Percentiles rank a stretch among this genome's conserved stretches.
These are phyloP conservation scores for Vitis riparia DNA, from an alignment of 164 flowering plant genomes.

Conservation along the genomic window DNA sequence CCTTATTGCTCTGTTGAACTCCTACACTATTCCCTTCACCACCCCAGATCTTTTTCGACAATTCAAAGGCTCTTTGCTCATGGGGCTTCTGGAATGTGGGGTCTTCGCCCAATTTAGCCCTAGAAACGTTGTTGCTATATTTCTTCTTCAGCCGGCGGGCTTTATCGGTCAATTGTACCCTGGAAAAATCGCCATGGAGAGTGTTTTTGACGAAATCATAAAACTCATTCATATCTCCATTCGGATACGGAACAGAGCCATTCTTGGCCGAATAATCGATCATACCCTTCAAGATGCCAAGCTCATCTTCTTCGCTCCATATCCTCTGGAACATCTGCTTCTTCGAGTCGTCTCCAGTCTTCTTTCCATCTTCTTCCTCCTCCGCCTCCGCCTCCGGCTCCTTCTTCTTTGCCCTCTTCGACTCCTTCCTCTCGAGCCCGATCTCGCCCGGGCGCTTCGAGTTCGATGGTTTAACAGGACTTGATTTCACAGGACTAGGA, in stretches of 20 bases:
- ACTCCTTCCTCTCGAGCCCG: neutral
- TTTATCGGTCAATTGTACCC: slow-evolving; percentile 24
- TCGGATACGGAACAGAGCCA: slow-evolving; percentile 16
- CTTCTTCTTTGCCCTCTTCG: slow-evolving; percentile 28
- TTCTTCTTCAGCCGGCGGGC: slow-evolving; percentile 34
- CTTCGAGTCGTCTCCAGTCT: slow-evolving; percentile 5
- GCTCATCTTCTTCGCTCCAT: slow-evolving; percentile 35
- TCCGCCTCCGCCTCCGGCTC: neutral
- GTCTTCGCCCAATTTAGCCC: slow-evolving; percentile 20
- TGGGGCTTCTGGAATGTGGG: slow-evolving; percentile 22
- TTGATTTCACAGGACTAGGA: slow-evolving; percentile 12
- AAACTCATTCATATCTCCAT: slow-evolving; percentile 17
- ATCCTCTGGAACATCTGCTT: slow-evolving; percentile 34
- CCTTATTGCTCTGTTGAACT: neutral
- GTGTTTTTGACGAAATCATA: slow-evolving; percentile 29
- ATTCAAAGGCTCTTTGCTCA: slow-evolving; percentile 17
- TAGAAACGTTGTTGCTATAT: slow-evolving; percentile 19
- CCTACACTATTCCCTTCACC: slow-evolving; percentile 2
- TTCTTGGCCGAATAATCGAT: slow-evolving; percentile 21
- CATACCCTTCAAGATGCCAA: slow-evolving; percentile 32
- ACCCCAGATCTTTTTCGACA: slow-evolving; percentile 40
- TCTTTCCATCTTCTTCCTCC: slow-evolving; percentile 11
- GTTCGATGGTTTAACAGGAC: slow-evolving; percentile 14
- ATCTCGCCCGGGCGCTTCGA: slow-evolving; percentile 19
- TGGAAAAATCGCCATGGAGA: slow-evolving; percentile 14